Base-by-base conservation (phyloP, 805 yeast genomes). In the Ogataea trehaloabstinens region DNA sequence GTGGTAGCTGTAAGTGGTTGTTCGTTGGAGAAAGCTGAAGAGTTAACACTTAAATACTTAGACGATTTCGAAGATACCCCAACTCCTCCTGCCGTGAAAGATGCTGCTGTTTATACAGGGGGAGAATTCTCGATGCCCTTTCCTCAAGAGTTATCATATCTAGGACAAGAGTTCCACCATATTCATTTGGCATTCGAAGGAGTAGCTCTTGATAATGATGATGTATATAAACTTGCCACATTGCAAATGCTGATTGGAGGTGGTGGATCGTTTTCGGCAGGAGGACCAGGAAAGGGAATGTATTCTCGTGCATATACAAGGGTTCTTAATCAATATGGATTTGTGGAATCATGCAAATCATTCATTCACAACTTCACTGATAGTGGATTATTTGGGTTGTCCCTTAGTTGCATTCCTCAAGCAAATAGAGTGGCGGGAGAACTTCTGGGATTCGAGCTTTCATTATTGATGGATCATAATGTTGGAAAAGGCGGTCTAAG, bases 231-330 rank as follows among this genome's bases (percentile, higher is more conserved):
- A 1, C 68, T 89, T 28, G 96, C 98, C 2, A 80, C 89, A 1
- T 70, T 93, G 41, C 98, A 93, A 60, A 87, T 90, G 43, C 69
- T 91, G 17, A 67, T 93, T 11, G 99, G 99, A 30, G 97, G 98
- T 25, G 99, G 98, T 41, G 95, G 96, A 4, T 89, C 98, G 1
- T 93, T 93, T 58, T 82, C 95, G 15, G 98, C 99, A 7, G 99
- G 99, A 49, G 99, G 99, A 0, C 99, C 99, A 13, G 99, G 99
- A 38, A 93, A 93, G 63, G 99, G 99, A 4, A 90, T 93, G 98
- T 93, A 89, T 60, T 87, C 96, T 4, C 74, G 98, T 42, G 76
- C 95, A 18, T 93, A 89, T 67, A 87, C 96, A 0, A 79, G 89
- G 51, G 95, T 93, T 2, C 71, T 93, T 58, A 91, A 91, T 64